Evolutionary conservation across 257 asterid genomes (phyloP).

Genomic region (Lantana camara): DNA sequence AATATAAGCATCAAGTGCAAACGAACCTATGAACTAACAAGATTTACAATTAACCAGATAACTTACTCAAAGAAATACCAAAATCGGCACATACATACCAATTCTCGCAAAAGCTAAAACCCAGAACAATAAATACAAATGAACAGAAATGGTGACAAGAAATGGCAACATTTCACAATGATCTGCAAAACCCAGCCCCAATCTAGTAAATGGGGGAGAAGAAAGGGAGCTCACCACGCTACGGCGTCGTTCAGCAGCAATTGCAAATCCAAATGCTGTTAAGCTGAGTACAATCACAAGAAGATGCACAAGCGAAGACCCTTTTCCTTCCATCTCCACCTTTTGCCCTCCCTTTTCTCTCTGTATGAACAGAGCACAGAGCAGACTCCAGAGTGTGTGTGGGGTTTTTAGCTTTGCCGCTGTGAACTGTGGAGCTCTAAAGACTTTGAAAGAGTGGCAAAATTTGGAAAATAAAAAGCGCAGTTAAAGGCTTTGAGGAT

Average conservation of each 20-base stretch:
- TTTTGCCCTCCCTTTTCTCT: neutral
- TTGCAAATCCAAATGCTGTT: constrained; percentile 84
- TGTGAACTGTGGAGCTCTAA: neutral
- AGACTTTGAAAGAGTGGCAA: neutral
- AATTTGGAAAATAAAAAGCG: constrained; percentile 7
- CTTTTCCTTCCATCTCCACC: constrained; percentile 48
- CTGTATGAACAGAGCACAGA: neutral
- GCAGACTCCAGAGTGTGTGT: neutral
- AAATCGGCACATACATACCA: neutral
- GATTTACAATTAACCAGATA: neutral
- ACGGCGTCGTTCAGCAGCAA: constrained; percentile 95
- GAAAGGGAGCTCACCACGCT: constrained; percentile 56
- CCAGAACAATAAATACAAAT: neutral
- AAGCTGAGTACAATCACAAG: constrained; percentile 72
- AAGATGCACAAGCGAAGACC: constrained; percentile 87
- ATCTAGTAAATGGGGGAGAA: neutral
- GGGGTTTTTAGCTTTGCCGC: neutral
- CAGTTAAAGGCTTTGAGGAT: constrained; percentile 17
- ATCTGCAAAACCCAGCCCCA: constrained; percentile 23
- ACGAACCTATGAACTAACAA: too few relatives aligned
- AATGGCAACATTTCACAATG: constrained; percentile 4
- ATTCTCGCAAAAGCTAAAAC: constrained; percentile 8
- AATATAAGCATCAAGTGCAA: neutral
- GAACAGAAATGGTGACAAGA: neutral
- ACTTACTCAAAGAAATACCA: neutral